Base-by-base conservation (phyloP, 495 filamentous ascomycete genomes). In the Xylaria venustula region DNA sequence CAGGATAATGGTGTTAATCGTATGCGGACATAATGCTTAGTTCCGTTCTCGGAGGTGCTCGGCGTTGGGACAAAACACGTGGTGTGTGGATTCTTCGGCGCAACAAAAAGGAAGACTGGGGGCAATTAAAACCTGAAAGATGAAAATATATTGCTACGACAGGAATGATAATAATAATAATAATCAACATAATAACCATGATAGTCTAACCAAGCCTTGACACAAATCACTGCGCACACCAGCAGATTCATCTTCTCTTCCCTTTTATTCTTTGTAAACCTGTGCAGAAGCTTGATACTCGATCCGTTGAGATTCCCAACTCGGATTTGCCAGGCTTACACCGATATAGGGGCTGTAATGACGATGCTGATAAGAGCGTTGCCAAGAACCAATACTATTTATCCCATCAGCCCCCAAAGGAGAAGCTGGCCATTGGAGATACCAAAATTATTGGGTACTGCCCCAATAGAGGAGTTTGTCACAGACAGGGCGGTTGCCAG, bases 401-500 rank as follows among this genome's bases (percentile, higher is more conserved):
- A 8, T 3, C 42, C 23, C 22, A 54, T 40, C 36, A 34, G 36
- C 22, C 23, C 22, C 34, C 23, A 42, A 42, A 40, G 15, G 36
- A 19, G 23, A 42, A 53, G 50, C 50, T 37, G 53, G 53, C 26
- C 32, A 49, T 40, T 48, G 34, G 45, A 37, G 45, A 14, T 28
- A 45, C 28, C 11, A 47, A 36, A 45, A 42, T 56, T 36, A 20
- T 45, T 47, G n/a, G n/a, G n/a, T n/a, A n/a, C n/a, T n/a, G 52
- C 19, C 20, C 30, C 54, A 37, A 36, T 19, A 19, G 28, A 58
- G 17, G 32, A 47, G 41, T 34, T 57, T 26, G 14, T 47, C 11
- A n/a, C 30, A 5, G 40, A 57, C 20, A 23, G 44, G 41, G 28
- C 34, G 12, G 54, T 15, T 58, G 54, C 54, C 54, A 48, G 45